A percentile compares a stretch with the other conserved stretches of the same genome.
phyloP scores from a whole-genome alignment of 2,329 filamentous ascomycete species.

The Clarireedia homoeocarpa region DNA sequence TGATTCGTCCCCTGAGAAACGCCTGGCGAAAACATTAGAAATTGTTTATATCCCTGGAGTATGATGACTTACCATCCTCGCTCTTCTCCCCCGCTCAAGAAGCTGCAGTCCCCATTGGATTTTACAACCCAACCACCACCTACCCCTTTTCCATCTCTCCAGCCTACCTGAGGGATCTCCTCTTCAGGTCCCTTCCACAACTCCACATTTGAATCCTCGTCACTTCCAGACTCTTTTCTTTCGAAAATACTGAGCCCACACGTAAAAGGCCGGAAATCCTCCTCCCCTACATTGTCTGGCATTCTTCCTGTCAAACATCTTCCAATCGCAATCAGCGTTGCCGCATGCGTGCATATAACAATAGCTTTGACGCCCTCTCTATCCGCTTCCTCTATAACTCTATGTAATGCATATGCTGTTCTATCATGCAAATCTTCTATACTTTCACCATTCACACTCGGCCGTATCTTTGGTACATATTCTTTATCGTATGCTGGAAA shows the following conservation, averaged over 20 bases:
- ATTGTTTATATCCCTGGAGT: not conserved
- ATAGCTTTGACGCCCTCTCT: constrained; percentile 60
- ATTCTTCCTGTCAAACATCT: constrained; percentile 71
- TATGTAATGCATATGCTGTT: constrained; percentile 59
- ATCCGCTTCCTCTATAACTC: constrained; percentile 68
- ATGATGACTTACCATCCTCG: constrained; percentile 65
- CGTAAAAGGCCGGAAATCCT: constrained; percentile 82
- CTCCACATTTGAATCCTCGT: constrained; percentile 31
- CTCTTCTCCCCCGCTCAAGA: constrained; percentile 72
- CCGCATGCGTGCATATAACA: constrained; percentile 83
- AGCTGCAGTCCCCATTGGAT: constrained; percentile 77
- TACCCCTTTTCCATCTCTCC: constrained; percentile 54
- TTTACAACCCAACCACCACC: constrained; percentile 74
- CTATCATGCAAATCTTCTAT: constrained; percentile 75
- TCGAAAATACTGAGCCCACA: constrained; percentile 69
- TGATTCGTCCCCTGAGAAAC: constrained; percentile 50
- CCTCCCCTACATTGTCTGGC: constrained; percentile 60
- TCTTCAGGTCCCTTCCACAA: constrained; percentile 33
- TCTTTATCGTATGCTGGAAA: constrained; percentile 55
- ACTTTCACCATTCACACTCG: constrained; percentile 69
- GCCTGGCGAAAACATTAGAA: constrained; percentile 28
- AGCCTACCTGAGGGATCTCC: constrained; percentile 37
- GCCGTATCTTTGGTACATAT: constrained; percentile 58
- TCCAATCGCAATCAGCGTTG: constrained; percentile 79
- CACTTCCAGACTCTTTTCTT: constrained; percentile 34